Evolutionary conservation across 2,329 filamentous ascomycete species (phyloP), one percentile per base, ranked within the genome.

Genomic region (Chalara sp.): DNA sequence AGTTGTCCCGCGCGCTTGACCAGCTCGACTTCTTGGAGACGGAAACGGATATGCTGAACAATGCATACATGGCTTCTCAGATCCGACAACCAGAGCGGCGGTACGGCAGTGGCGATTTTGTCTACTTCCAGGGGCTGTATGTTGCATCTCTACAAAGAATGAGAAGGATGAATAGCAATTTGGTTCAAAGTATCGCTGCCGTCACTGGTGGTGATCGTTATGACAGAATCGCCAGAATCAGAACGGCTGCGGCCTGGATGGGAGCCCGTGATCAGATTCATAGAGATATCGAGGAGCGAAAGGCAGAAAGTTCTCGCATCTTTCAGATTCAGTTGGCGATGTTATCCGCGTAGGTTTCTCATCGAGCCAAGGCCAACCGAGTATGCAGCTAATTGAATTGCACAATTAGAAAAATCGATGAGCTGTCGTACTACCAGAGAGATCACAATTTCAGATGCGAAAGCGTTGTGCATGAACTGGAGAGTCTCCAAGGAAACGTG

Each of bases 301-400:
- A 55, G 30, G 49, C 47, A 5, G 56, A 59, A 31, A 56, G 57
- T 43, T 40, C 47, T n/a, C 42, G 56, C 13, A 59, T 56, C 29
- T 58, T 58, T 42, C 56, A 57, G 48, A 56, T 58, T 37, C 55
- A 57, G 46, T 47, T 58, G 6, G 56, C 55, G 3, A 58, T 56
- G 48, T 41, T 57, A 40, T 58, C 58, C 41, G 51, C 56, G 56
- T 58, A 47, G 51, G 56, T 58, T 39, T 13, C 46, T 50, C 21
- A 33, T 35, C 44, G 11, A 33, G 32, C 46, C 32, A 33, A 39
- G 37, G 32, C 35, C 32, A 32, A 42, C 41, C n/a, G 31, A 33
- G 53, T 41, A 49, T 13, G 31, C 52, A 32, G 44, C 42, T 46
- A 21, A 46, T 39, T 3, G 35, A 39, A 10, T 39, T 10, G 10